Base-by-base conservation (phyloP, 2,329 filamentous ascomycete genomes). In the Aspergillus phoenicis region DNA sequence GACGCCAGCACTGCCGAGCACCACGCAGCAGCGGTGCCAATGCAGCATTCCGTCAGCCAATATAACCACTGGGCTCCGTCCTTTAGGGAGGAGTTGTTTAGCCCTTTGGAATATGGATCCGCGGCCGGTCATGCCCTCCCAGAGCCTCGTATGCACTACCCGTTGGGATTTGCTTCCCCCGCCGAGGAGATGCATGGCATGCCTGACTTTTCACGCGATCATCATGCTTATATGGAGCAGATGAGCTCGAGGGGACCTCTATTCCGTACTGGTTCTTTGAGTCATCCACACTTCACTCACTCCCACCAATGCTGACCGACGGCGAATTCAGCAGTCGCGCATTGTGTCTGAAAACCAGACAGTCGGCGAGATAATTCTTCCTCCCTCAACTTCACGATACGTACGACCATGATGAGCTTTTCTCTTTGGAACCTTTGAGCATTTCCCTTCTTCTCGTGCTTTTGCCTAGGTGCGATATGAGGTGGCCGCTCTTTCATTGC, bases 31-130 rank as follows among this genome's bases (percentile, higher is more conserved):
- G 38, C 66, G 10, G 62, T 69, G 22, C 57, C 64, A n/a, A 68
- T 70, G 63, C 65, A 66, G 22, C 62, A 66, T 3, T 56, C 66
- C 3, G 20, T 64, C 11, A 62, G 61, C 26, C 65, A 71, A 10
- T 75, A 70, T 51, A 66, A 74, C 10, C 33, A 66, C 8, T 78
- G 75, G 75, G 62, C 67, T 7, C 68, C 73, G 0, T 61, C 70
- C 5, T 77, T 75, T 63, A 70, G 75, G n/a, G 71, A 70, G 22
- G 69, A 70, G 30, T 63, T 76, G 43, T 78, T 74, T 67, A 66
- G 65, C 17, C 62, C 74, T 0, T 66, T 75, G 6, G 73, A 74
- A 10, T 78, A 73, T 60, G 62, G 57, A 8, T 39, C 66, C 2
- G 45, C 64, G 1, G 58, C 62, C 30, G 62, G 56, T 20, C 73